A percentile compares a stretch with the other conserved stretches of the same genome.
These are phyloP conservation scores for Castanospermum australe DNA, from an alignment of 306 rosid genomes.

Conservation along the genomic window DNA sequence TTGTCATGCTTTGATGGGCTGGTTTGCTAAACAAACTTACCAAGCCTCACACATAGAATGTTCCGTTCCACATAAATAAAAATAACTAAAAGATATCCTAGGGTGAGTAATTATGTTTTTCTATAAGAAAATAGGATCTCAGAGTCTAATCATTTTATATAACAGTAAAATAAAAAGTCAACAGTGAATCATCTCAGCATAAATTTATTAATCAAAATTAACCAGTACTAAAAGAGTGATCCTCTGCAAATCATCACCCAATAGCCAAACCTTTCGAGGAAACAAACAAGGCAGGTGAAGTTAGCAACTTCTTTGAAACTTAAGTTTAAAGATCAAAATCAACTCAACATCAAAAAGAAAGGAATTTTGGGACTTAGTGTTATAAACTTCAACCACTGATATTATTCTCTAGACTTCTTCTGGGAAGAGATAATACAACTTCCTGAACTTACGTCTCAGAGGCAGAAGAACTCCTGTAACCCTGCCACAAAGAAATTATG, in stretches of 20 bases:
- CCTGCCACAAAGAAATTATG: constrained; percentile 55
- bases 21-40: neutral
- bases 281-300: neutral
- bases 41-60: neutral
- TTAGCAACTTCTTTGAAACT: neutral
- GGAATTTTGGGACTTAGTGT: neutral
- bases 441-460: constrained; percentile 79
- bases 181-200: neutral
- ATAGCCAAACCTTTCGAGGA: neutral
- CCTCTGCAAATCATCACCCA: neutral
- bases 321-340: neutral
- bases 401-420: constrained; percentile 1
- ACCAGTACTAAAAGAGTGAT: neutral
- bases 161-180: neutral
- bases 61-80: neutral
- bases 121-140: neutral
- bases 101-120: neutral
- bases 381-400: constrained; percentile 20
- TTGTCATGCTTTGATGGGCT: neutral
- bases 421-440: constrained; percentile 17
- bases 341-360: neutral
- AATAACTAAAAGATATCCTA: neutral
- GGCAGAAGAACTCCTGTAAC: constrained; percentile 84
- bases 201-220: neutral
- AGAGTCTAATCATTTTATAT: neutral